Evolutionary conservation across 129 eudicot species (phyloP), one percentile per base, ranked within the genome.

Genomic region (Arctium lappa): DNA sequence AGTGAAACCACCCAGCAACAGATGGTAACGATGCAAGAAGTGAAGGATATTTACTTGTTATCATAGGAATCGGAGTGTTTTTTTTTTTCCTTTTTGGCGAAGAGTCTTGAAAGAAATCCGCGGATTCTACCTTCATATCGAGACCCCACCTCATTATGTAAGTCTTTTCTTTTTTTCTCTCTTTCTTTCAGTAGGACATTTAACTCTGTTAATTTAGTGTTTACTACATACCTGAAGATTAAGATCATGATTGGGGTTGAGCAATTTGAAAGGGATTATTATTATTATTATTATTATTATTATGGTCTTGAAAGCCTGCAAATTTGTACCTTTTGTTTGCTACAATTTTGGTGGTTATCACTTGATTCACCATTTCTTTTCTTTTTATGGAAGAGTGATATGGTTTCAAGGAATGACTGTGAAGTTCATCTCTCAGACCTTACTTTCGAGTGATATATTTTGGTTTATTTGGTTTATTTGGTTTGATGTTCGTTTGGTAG

Each of bases 1-100:
- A 87, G 98, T 95, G 9, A 95, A 95, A 83, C 98, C 97, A 56
- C 97, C 97, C 1, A 93, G 89, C 39, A 95, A 95, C 77, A 87
- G 98, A 84, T 91, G 97, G 97, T 95, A 88, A 88, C 65, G 12
- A 60, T 70, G 11, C 72, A 70, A 77, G 13, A 53, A 60, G 36
- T 30, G 5, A 22, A 18, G 37, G 10, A 5, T 6, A 16, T 8
- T 81, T 81, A 81, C 73, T 31, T 30, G 12, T 36, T 74, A 74
- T 15, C 77, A 46, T 74, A 77, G 78, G 36, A 78, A 40, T 38
- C 39, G n/a, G 81, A 85, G 72, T 37, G 38, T 29, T 84, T 53
- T 83, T 71, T 70, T 31, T 2, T 50, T 15, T 38, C 18, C 18
- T 56, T 77, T 7, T 9, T 27, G 66, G 63, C 10, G 38, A 76